Evolutionary conservation across 345 rosid genomes (phyloP), one percentile per base, ranked within the genome.

Genomic region (Ceriops decandra): DNA sequence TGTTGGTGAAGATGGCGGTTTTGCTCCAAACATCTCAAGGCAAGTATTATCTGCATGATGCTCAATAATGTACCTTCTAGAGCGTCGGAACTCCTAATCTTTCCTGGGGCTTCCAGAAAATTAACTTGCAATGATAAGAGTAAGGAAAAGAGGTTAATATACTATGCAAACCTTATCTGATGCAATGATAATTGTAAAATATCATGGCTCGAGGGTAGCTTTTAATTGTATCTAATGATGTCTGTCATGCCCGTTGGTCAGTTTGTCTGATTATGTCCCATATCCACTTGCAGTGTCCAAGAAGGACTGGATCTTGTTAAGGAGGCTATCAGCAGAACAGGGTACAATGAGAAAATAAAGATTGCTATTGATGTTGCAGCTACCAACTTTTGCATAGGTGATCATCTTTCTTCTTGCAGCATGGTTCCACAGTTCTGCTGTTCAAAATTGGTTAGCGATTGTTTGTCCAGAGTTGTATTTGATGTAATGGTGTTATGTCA

Each of bases 1-100:
- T 82, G 92, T 84, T 77, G 95, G 96, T 73, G 96, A 88, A 71
- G 96, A 86, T 83, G 98, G 99, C 77, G 99, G 99, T 71, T 86
- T 95, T 78, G 84, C 90, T 80, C 99, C 99, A 47, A 85, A 90
- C 77, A 85, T 95, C 65, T 88, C 93, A 52, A 91, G 95, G 99
- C 84, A 72, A 72, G 81, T 69, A 33, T 65, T 57, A 47, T 54
- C 42, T 73, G 3, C 60, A 53, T 69, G 65, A 68, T 73, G 62
- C 72, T 73, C 66, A 47, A 57, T 67, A 24, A 68, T 74, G 52
- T 57, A 52, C 53, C 60, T 60, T 51, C 16, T 21, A 60, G 33
- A 32, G 33, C 5, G 13, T 20, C 0, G 0, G 33, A 22, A 32
- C 27, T 60, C 42, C 24, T 32, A 6, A 21, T 32, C 46, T 60